Evolutionary conservation across 345 rosid genomes (phyloP), one percentile per base, ranked within the genome.

Genomic region (Viola odorata): DNA sequence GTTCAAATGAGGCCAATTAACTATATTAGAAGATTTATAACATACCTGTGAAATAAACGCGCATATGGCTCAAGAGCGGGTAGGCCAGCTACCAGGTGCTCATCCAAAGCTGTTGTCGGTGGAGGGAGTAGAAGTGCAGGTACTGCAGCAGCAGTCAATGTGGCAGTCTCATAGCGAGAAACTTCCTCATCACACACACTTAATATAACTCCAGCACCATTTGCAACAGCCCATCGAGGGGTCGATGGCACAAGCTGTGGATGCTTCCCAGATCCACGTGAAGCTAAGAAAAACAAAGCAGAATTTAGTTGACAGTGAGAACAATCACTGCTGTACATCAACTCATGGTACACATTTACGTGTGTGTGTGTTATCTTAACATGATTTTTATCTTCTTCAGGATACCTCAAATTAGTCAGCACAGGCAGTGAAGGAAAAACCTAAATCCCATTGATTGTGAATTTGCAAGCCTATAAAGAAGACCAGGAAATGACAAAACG

Each of bases 41-140:
- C 42, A 56, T 74, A 92, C 98, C 98, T 78, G 68, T 92, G 98
- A 80, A 89, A 92, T 60, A 92, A 78, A 14, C 91, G 87, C 50
- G 98, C 96, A 74, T 89, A 92, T 53, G 98, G 98, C 75, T 92
- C 98, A 57, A 92, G 91, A 37, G 98, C 98, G 8, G 98, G 98
- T 60, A 92, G 85, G 38, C 98, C 98, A 53, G 96, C 98, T 73
- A 92, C 98, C 56, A 87, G 77, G 82, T 92, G 98, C 73, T 92
- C 98, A 70, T 92, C 96, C 68, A 89, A 70, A 65, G 96, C 80
- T 59, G 98, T 92, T 41, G 98, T 87, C 37, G 98, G 96, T 12
- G 98, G 98, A 41, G 98, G 98, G 54, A 92, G 96, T 53, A 92
- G 78, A 78, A 92, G 96, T 16, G 98, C 98, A 70, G 96, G 98